These are phyloP conservation scores for Erodium maritimum DNA, from an alignment of 345 rosid genomes.

Conservation along the genomic window DNA sequence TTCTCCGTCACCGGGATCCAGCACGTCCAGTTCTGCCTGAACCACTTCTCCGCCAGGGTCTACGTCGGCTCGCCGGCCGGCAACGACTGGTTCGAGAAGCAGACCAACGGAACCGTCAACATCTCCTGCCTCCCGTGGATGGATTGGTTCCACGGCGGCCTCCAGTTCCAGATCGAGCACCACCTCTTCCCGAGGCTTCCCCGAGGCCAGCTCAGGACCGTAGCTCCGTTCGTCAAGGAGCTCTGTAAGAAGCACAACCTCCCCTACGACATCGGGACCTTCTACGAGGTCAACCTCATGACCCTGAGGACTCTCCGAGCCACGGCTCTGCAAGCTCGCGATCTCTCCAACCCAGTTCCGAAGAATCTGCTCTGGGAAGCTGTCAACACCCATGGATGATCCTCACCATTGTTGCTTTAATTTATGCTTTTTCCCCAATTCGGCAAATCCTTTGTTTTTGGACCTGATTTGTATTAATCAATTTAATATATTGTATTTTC, in stretches of 20 bases:
- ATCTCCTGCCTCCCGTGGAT: slow-evolving; percentile 63
- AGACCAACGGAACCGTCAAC: slow-evolving; percentile 70
- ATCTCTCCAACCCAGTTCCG: slow-evolving; percentile 39
- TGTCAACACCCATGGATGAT: slow-evolving; percentile 70
- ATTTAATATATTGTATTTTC: no score
- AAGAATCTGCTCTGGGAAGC: slow-evolving; percentile 88
- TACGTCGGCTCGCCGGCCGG: slow-evolving; percentile 73
- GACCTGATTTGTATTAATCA: no score
- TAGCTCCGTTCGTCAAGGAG: slow-evolving; percentile 58
- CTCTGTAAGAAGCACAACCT: slow-evolving; percentile 86
- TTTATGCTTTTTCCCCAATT: no score
- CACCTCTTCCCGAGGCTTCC: slow-evolving; percentile 90
- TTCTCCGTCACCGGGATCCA: slow-evolving; percentile 62
- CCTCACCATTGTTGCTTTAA: no score
- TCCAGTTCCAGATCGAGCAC: slow-evolving; percentile 97
- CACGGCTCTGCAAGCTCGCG: slow-evolving; percentile 61
- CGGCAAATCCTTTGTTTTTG: no score
- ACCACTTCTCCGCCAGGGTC: slow-evolving; percentile 74
- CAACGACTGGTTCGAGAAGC: slow-evolving; percentile 90
- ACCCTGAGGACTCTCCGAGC: slow-evolving; percentile 37
- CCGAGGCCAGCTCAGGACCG: slow-evolving; percentile 55
- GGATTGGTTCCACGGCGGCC: slow-evolving; percentile 91
- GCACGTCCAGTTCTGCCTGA: slow-evolving; percentile 74
- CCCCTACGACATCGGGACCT: slow-evolving; percentile 65
- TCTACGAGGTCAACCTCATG: slow-evolving; percentile 70